Evolutionary conservation across 768 basidiomycete genomes (phyloP).

Genomic region (Saitozyma podzolica): DNA sequence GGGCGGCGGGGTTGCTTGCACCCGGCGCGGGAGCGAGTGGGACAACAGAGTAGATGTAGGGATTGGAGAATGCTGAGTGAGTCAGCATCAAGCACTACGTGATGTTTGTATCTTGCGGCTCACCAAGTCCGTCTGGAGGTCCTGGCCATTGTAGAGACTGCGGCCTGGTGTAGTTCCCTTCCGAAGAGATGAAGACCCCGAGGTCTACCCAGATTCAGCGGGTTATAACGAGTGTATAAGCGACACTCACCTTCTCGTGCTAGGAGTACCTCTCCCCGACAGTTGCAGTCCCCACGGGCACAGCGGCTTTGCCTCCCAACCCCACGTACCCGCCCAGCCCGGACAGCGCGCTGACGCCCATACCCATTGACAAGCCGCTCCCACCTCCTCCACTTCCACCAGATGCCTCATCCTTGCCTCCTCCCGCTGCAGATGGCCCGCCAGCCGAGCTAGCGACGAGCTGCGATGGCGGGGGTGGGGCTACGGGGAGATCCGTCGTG

Average conservation of each 20-base stretch:
- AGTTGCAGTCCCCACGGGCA: conserved; percentile 37
- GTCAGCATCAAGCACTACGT: neutral
- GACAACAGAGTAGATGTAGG: conserved; percentile 44
- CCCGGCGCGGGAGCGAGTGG: conserved; percentile 16
- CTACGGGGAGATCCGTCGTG: conserved; percentile 29
- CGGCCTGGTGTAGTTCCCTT: conserved; percentile 39
- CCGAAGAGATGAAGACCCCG: conserved; percentile 41
- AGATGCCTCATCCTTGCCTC: conserved; percentile 3
- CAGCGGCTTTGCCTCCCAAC: conserved; percentile 36
- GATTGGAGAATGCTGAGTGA: conserved; percentile 33
- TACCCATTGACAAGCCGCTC: conserved; percentile 24
- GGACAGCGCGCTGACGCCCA: conserved; percentile 37
- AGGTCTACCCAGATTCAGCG: conserved; percentile 17
- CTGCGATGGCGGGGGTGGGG: conserved; percentile 22
- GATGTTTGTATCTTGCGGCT: neutral
- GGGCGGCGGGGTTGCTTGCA: conserved; percentile 8
- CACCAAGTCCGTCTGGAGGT: conserved; percentile 46
- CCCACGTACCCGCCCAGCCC: conserved; percentile 53
- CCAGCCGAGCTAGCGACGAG: neutral
- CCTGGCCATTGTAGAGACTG: conserved; percentile 41
- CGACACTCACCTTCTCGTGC: conserved; percentile 42
- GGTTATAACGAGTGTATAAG: neutral
- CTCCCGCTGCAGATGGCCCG: neutral
- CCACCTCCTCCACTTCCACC: conserved; percentile 4
- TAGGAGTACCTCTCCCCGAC: conserved; percentile 42